Base-by-base conservation (phyloP, 208 protist genomes). In the Leishmania braziliensis region DNA sequence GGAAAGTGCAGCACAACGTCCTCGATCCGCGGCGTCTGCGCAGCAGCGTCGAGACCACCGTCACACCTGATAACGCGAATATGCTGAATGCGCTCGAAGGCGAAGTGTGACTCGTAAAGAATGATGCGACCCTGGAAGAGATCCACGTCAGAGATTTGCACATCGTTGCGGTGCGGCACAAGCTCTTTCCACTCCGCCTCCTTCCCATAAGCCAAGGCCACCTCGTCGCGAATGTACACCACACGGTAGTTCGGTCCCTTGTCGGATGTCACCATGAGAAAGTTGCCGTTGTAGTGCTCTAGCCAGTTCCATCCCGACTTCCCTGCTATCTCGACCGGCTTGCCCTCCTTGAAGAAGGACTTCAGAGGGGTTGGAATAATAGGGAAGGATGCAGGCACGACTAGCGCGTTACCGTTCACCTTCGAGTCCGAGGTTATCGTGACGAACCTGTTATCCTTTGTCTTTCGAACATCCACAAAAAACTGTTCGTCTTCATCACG, bases 361-460 rank as follows among this genome's bases (percentile, higher is more conserved):
- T 89, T 74, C 60, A 97, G 77, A 26, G 89, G 80, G 50, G 80
- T 87, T 58, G 95, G 92, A 63, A 98, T 95, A 20, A 89, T 83
- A 12, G 95, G 95, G 81, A 91, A 98, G 33, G 95, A 95, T 10
- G 95, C 88, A 23, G 95, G 95, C 43, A 98, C 58, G 8, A 98
- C 93, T 53, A 89, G 77, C 46, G 89, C 92, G 63, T 87, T 96
- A 1, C 95, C 89, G 43, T 89, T 90, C 51, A 91, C 43, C 85
- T 98, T 98, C n/a, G 93, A 95, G 73, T 98, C 95, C 5, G 93
- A 98, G n/a, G 93, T 97, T 66, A 98, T 91, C 2, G 92, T 89
- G 50, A 98, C 75, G 70, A 89, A 98, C 43, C 88, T 80, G 80
- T 91, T 92, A 81, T 98, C 95, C 51, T 98, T 98, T 29, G 93